Evolutionary conservation across 2,329 filamentous ascomycete genomes (phyloP).

Genomic region (Monilinia laxa): DNA sequence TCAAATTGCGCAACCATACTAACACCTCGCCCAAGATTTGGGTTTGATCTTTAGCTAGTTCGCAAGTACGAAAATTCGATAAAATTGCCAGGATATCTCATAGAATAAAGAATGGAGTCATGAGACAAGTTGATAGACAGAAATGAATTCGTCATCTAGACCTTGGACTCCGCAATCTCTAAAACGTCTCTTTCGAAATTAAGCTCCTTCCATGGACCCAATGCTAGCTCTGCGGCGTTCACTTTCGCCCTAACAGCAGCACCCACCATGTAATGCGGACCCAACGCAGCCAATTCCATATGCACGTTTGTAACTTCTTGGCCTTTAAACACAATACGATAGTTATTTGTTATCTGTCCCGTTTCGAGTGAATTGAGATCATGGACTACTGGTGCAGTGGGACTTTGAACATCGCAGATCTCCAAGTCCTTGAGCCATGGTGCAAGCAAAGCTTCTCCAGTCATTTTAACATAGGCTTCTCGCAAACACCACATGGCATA

Average conservation of each 20-base stretch:
- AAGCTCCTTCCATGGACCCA: constrained; percentile 30
- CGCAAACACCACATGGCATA: constrained; percentile 78
- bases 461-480: constrained; percentile 81
- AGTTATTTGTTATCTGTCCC: constrained; percentile 31
- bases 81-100: no score
- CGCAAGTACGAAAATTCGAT: neutral
- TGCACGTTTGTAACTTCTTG: constrained; percentile 34
- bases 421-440: constrained; percentile 70
- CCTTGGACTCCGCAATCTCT: constrained; percentile 28
- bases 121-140: neutral
- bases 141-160: neutral
- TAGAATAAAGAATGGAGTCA: neutral
- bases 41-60: neutral
- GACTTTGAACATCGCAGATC: constrained; percentile 56
- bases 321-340: constrained; percentile 35
- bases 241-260: constrained; percentile 29
- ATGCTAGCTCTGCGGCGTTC: constrained; percentile 19
- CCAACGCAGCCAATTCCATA: constrained; percentile 37
- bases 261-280: constrained; percentile 38
- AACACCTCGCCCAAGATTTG: neutral
- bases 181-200: constrained; percentile 36
- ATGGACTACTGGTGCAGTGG: constrained; percentile 23
- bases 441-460: constrained; percentile 73
- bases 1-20: neutral
- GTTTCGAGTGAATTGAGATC: constrained; percentile 28